phyloP scores from a whole-genome alignment of 2,329 filamentous ascomycete genomes.

The Raffaelea ambrosiae region DNA sequence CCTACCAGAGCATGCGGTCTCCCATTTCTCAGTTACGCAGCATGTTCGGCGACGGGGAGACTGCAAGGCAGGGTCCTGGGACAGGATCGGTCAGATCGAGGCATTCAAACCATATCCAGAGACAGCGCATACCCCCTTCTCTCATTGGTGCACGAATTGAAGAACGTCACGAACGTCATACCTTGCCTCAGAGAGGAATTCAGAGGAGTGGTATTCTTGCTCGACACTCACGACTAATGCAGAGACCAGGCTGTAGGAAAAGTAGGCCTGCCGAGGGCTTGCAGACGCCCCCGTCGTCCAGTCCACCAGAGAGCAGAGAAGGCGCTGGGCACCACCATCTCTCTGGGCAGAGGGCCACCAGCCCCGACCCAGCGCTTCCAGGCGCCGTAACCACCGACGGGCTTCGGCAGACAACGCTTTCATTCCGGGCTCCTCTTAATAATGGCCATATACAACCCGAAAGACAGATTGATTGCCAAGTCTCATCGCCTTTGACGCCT shows the following conservation, averaged over 20 bases:
- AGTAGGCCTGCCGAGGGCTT: background rate
- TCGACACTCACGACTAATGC: too few relatives aligned
- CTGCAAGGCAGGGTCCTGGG: background rate
- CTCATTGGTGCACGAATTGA: too few relatives aligned
- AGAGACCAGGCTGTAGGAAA: background rate
- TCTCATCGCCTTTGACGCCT: too few relatives aligned
- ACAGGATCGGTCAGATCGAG: background rate
- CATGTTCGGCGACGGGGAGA: background rate
- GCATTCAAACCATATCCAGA: too few relatives aligned
- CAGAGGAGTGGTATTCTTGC: too few relatives aligned
- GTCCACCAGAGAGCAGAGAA: background rate
- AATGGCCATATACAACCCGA: too few relatives aligned
- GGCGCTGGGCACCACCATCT: background rate
- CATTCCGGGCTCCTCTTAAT: slow-evolving; percentile 2
- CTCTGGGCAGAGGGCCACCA: background rate
- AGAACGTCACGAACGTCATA: too few relatives aligned
- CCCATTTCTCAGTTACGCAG: background rate
- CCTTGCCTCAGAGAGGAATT: too few relatives aligned
- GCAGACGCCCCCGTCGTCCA: slow-evolving; percentile 10
- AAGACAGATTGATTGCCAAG: too few relatives aligned
- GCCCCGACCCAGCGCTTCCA: background rate
- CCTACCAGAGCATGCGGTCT: background rate
- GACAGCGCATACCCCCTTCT: too few relatives aligned
- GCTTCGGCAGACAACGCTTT: slow-evolving; percentile 9
- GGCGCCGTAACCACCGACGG: slow-evolving; percentile 4